Conservation (phyloP, 2,329 filamentous ascomycete genomes). For the Penicillium sp. region DNA sequence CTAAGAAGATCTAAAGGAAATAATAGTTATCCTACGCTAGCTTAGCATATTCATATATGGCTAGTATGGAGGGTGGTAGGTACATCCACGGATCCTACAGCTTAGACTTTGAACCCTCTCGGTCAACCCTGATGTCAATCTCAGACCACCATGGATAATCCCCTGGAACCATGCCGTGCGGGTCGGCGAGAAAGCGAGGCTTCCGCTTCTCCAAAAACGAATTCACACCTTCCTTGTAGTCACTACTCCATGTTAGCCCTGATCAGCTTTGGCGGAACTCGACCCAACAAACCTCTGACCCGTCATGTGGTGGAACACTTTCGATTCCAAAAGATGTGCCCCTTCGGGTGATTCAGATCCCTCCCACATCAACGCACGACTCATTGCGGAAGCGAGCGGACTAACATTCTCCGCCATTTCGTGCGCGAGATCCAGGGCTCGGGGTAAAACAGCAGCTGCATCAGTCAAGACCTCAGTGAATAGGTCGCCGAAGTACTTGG, state of each 20-base stretch:
- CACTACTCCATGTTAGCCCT: background rate
- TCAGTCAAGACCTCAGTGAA: constrained; percentile 62
- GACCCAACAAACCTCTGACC: constrained; percentile 11
- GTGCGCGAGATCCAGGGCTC: constrained; percentile 62
- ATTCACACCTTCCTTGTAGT: constrained; percentile 18
- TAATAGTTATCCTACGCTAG: no score
- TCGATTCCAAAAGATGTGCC: constrained; percentile 63
- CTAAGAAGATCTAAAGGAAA: no score
- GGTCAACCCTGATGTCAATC: constrained; percentile 7
- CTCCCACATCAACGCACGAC: constrained; percentile 67
- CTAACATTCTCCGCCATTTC: constrained; percentile 64
- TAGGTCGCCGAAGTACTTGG: constrained; percentile 57
- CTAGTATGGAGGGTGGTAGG: no score
- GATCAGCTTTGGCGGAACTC: background rate
- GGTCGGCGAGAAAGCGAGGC: constrained; percentile 13
- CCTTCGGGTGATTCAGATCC: constrained; percentile 54
- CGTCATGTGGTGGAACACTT: constrained; percentile 20
- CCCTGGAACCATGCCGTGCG: constrained; percentile 2
- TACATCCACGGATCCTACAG: background rate
- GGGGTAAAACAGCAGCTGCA: constrained; percentile 59
- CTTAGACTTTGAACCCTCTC: background rate
- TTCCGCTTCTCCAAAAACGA: constrained; percentile 21
- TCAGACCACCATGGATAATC: constrained; percentile 19
- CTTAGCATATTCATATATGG: no score
- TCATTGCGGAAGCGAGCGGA: constrained; percentile 59